Base-by-base conservation (phyloP, 768 basidiomycete species). In the Mycena crocata region DNA sequence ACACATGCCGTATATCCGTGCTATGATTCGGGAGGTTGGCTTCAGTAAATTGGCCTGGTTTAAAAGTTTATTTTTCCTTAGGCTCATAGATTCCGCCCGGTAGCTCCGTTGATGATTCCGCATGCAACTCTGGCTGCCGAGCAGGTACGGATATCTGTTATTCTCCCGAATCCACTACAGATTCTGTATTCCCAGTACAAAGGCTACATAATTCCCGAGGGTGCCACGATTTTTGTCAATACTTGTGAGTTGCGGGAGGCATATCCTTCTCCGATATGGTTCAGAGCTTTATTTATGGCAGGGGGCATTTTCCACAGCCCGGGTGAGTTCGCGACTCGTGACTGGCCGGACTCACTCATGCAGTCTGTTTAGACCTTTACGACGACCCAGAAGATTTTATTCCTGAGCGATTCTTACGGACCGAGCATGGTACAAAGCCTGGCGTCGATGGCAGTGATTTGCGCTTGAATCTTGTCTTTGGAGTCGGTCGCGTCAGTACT, bases 1-100 rank as follows among this genome's bases (percentile, higher is more conserved):
- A 26, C 49, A 71, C 5, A 64, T 77, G 46, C 76, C 76, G 1
- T 77, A 76, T 51, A 62, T 72, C 23, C 67, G 71, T 12, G 76
- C 75, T 12, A 19, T 74, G 30, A 69, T 67, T 55, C 45, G 67
- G 28, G 75, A 77, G 39, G 67, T 77, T 34, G 10, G 57, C 30
- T 49, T 19, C 5, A 35, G 12, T 3, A 23, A 10, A 26, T 46
- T 8, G 5, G n/a, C 2, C 2, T 15, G 7, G 1, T 10, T 50
- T 8, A n/a, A 23, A 3, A 46, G 2, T 55, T 55, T 28, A 23
- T 5, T 40, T 2, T 12, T 24, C 17, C 1, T 12, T 42, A 66
- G 64, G 56, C 51, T 1, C 66, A 67, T 35, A 55, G 66, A 26
- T 67, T 67, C 40, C 66, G 66, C 0, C 66, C 66, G 0, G 42